Evolutionary conservation across 805 yeast species (phyloP).

Genomic region (Lipomyces yamanashiensis): DNA sequence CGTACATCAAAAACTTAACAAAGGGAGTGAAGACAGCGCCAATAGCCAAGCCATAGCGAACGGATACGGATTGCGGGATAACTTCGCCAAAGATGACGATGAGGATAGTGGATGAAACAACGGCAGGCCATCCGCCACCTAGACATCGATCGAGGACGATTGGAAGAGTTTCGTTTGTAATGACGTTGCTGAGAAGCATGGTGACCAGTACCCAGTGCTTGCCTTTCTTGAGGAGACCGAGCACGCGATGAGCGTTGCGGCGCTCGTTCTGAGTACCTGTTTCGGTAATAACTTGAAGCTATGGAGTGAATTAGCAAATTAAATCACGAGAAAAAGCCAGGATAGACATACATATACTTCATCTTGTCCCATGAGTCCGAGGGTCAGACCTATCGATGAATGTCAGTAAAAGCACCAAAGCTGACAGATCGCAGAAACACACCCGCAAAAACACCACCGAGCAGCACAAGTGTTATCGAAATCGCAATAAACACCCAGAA

Average conservation of each 20-base stretch:
- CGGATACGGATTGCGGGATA: slow-evolving; percentile 93
- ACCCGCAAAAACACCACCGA: slow-evolving; percentile 93
- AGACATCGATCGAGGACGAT: slow-evolving; percentile 88
- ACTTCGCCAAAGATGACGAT: slow-evolving; percentile 96
- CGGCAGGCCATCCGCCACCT: slow-evolving; percentile 98
- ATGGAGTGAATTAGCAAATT: neutral
- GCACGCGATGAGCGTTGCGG: slow-evolving; percentile 70
- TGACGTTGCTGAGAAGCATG: slow-evolving; percentile 51
- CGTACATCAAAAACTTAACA: slow-evolving; percentile 80
- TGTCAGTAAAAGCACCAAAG: neutral
- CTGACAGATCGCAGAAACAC: neutral
- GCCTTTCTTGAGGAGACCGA: slow-evolving; percentile 73
- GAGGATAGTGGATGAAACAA: slow-evolving; percentile 86
- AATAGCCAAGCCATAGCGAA: slow-evolving; percentile 86
- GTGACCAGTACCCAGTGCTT: slow-evolving; percentile 98
- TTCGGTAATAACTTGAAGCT: slow-evolving; percentile 79
- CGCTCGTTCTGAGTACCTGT: slow-evolving; percentile 76
- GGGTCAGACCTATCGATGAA: slow-evolving; percentile 56
- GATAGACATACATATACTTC: slow-evolving; percentile 64
- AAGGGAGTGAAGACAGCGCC: slow-evolving; percentile 92
- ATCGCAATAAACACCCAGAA: slow-evolving; percentile 46
- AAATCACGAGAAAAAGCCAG: neutral
- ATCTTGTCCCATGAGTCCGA: slow-evolving; percentile 97
- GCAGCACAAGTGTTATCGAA: slow-evolving; percentile 64
- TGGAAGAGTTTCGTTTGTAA: slow-evolving; percentile 64